Evolutionary conservation across 2,329 filamentous ascomycete genomes (phyloP).

Genomic region (Arthrobotrys sinensis): DNA sequence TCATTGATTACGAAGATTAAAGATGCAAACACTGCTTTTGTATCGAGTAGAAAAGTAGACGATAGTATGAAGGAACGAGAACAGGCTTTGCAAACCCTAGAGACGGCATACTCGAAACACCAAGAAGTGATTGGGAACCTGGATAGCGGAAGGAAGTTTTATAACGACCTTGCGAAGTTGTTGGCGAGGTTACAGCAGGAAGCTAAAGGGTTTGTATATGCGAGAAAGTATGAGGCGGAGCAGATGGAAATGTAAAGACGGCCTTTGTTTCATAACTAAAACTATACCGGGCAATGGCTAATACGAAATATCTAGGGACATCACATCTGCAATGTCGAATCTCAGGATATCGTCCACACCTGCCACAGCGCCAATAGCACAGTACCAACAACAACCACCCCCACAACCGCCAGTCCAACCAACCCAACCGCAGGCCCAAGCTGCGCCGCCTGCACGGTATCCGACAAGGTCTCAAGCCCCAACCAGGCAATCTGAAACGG

Average conservation of each 20-base stretch:
- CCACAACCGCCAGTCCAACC: conserved; percentile 67
- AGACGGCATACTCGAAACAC: conserved; percentile 94
- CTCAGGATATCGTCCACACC: conserved; percentile 41
- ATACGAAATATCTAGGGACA: conserved; percentile 16
- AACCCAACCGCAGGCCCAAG: conserved; percentile 62
- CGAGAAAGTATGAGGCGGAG: conserved; percentile 84
- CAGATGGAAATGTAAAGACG: conserved; percentile 79
- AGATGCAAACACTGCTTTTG: conserved; percentile 84
- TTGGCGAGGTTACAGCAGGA: conserved; percentile 88
- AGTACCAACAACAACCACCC: conserved; percentile 63
- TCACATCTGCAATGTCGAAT: conserved; percentile 32
- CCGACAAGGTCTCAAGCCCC: conserved; percentile 75
- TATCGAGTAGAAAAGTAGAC: conserved; percentile 79
- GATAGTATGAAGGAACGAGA: conserved; percentile 81
- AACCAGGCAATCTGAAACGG: conserved; percentile 67
- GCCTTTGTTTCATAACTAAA: no score
- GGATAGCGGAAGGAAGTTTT: conserved; percentile 93
- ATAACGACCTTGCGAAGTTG: conserved; percentile 93
- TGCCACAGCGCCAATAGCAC: conserved; percentile 52
- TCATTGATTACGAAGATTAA: conserved; percentile 78
- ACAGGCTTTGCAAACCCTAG: conserved; percentile 85
- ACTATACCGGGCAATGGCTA: no score
- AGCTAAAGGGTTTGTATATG: conserved; percentile 82
- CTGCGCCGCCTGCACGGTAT: conserved; percentile 68
- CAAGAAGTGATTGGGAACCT: conserved; percentile 95